phyloP scores from a whole-genome alignment of 345 rosid species.

The Dovyalis caffra region DNA sequence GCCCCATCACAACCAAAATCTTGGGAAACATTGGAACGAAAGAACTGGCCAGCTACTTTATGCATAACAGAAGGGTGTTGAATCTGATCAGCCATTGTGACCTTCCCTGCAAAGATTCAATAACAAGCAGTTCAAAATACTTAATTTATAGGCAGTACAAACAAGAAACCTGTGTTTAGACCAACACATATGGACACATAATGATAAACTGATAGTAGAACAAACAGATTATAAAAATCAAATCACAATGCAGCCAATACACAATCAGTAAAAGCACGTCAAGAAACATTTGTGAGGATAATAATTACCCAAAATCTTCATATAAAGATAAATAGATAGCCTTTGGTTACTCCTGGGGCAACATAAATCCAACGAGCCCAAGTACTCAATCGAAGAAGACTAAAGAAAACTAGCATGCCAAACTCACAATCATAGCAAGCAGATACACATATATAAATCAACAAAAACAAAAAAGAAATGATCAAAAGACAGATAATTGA shows the following conservation, averaged over 20 bases:
- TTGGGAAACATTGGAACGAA: constrained; percentile 43
- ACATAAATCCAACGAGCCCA: neutral
- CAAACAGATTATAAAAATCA: neutral
- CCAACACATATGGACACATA: neutral
- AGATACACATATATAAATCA: neutral
- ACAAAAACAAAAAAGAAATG: neutral
- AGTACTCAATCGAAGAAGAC: neutral
- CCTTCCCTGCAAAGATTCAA: constrained; percentile 36
- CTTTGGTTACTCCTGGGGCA: neutral
- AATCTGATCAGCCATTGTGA: constrained; percentile 71
- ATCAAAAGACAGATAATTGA: neutral
- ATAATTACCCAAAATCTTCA: no score
- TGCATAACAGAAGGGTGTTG: constrained; percentile 66
- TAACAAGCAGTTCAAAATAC: neutral
- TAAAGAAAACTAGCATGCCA: neutral
- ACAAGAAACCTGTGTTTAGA: no score
- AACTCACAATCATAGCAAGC: neutral
- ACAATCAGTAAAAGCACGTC: neutral
- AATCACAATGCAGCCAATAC: neutral
- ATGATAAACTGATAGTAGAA: neutral
- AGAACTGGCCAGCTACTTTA: constrained; percentile 67
- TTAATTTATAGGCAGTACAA: neutral
- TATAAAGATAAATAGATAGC: neutral
- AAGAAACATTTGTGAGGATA: neutral
- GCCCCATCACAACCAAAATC: constrained; percentile 40